These are phyloP conservation scores for Acanthamoeba culbertsoni DNA, from an alignment of 208 protist genomes.

Conservation along the genomic window DNA sequence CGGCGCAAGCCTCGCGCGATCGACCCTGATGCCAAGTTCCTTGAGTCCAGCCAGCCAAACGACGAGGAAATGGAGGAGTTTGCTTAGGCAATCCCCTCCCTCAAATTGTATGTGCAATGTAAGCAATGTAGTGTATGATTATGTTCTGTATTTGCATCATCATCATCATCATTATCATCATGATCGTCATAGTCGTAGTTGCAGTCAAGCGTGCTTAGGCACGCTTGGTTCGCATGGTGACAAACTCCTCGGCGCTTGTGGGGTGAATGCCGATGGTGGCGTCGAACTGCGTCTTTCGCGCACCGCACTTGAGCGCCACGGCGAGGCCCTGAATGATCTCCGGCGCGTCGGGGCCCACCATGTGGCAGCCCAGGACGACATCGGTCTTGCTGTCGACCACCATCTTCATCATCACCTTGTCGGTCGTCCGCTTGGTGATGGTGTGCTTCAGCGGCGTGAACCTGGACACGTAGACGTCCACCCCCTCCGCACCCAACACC, in stretches of 20 bases:
- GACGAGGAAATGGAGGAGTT: too few relatives aligned
- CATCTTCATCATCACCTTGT: conserved; percentile 80
- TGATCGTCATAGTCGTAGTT: too few relatives aligned
- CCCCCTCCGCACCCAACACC: conserved; percentile 67
- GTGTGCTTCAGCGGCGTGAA: conserved; percentile 83
- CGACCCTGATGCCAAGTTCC: too few relatives aligned
- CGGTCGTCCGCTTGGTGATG: conserved; percentile 70
- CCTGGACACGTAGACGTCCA: conserved; percentile 65
- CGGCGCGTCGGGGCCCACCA: conserved; percentile 77
- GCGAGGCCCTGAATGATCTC: conserved; percentile 85
- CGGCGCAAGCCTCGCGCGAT: not conserved
- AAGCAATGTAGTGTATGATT: too few relatives aligned
- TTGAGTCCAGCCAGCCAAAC: too few relatives aligned
- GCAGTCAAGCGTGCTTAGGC: not conserved
- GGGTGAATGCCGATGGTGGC: conserved; percentile 85
- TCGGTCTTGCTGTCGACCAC: conserved; percentile 70
- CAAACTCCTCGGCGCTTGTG: conserved; percentile 84
- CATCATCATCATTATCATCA: too few relatives aligned
- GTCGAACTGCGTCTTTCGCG: conserved; percentile 83
- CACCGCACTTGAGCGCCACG: conserved; percentile 84
- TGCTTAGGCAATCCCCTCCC: too few relatives aligned
- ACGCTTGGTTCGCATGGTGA: conserved; percentile 75
- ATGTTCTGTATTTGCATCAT: too few relatives aligned
- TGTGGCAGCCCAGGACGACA: conserved; percentile 79
- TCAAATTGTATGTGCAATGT: too few relatives aligned